phyloP scores from a whole-genome alignment of 2,329 filamentous ascomycete genomes.

The Hypoxylon sp. region DNA sequence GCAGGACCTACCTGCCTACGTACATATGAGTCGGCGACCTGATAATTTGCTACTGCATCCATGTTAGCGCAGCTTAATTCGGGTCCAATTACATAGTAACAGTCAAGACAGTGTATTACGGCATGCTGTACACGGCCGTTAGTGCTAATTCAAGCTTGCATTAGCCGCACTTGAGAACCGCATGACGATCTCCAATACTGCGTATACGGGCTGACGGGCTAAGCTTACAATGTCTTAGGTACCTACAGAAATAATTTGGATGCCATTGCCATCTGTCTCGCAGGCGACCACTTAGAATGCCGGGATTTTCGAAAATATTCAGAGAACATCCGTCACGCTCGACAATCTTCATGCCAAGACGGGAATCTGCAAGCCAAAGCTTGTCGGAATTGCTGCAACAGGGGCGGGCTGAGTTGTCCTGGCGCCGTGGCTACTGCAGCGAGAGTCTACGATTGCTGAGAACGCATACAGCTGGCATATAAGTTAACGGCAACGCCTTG shows the following conservation, averaged over 20 bases:
- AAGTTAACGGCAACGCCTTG: conserved; percentile 8
- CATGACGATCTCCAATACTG: conserved; percentile 31
- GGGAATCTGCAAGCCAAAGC: conserved; percentile 8
- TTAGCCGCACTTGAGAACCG: conserved; percentile 23
- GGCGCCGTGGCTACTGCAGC: conserved; percentile 2
- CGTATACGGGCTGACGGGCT: too few relatives aligned
- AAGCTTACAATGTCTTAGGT: too few relatives aligned
- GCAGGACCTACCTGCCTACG: too few relatives aligned
- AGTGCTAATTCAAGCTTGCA: conserved; percentile 21
- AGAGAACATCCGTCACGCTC: conserved; percentile 5
- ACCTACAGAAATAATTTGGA: conserved; percentile 1
- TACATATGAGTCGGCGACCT: conserved; percentile 18
- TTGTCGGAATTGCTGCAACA: background rate
- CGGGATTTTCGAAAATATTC: background rate
- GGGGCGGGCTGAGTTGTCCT: conserved; percentile 8
- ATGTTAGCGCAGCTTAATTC: conserved; percentile 1
- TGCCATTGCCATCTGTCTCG: background rate
- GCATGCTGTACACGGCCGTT: conserved; percentile 11
- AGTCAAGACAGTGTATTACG: conserved; percentile 26
- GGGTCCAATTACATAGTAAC: background rate
- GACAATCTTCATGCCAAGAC: background rate
- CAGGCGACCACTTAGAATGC: background rate
- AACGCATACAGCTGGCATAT: too few relatives aligned
- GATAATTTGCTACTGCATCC: background rate
- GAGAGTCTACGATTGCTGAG: conserved; percentile 9